These are phyloP conservation scores for Adenanthera pavonina DNA, from an alignment of 306 rosid species.

Conservation along the genomic window DNA sequence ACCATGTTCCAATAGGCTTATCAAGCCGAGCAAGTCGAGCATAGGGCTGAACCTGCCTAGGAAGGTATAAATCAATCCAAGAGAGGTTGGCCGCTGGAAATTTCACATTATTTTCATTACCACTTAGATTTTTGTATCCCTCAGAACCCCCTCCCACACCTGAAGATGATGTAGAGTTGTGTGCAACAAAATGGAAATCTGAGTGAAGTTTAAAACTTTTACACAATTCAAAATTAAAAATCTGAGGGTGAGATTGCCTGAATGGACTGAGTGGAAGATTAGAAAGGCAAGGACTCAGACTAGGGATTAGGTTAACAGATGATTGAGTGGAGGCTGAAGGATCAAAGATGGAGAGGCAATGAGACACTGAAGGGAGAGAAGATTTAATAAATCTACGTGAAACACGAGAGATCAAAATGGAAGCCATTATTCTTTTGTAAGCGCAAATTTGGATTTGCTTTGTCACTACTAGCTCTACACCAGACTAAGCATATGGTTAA, in stretches of 20 bases:
- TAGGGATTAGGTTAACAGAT: slow-evolving; percentile 20
- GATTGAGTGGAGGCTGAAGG: slow-evolving; percentile 42
- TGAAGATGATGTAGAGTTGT: slow-evolving; percentile 56
- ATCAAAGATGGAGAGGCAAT: slow-evolving; percentile 28
- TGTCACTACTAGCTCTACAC: neutral
- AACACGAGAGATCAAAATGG: slow-evolving; percentile 42
- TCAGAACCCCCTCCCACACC: slow-evolving; percentile 41
- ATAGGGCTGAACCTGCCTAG: slow-evolving; percentile 67
- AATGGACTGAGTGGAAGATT: slow-evolving; percentile 24
- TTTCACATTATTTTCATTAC: slow-evolving; percentile 31
- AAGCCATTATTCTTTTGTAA: slow-evolving; percentile 44
- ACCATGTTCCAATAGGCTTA: slow-evolving; percentile 94
- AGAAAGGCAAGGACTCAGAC: neutral
- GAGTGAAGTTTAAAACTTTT: slow-evolving; percentile 35
- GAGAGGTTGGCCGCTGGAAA: slow-evolving; percentile 36
- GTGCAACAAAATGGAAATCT: slow-evolving; percentile 46
- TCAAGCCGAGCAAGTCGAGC: slow-evolving; percentile 93
- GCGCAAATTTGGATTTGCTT: slow-evolving; percentile 15
- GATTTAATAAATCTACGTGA: slow-evolving; percentile 51
- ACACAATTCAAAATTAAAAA: slow-evolving; percentile 19
- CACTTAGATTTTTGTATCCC: slow-evolving; percentile 43
- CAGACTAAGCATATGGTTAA: neutral
- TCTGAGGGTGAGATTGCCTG: slow-evolving; percentile 36
- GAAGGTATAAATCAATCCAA: slow-evolving; percentile 79
- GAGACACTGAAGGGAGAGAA: slow-evolving; percentile 29